Conservation (phyloP, 352 stramenopile genomes). For the Halophytophthora batemanensis region DNA sequence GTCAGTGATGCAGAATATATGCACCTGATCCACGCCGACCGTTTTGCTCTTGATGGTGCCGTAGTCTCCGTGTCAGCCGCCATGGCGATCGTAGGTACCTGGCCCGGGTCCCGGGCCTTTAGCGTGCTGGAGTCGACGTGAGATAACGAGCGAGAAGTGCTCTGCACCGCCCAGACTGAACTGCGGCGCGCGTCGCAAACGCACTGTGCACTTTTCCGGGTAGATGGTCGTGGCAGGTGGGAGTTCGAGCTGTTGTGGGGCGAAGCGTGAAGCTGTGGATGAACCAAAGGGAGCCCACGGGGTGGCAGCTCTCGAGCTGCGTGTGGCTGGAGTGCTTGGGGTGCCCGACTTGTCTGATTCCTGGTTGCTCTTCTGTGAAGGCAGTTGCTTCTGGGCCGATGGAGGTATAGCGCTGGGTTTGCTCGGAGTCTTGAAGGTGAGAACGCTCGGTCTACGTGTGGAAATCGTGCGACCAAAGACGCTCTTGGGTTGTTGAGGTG, state of each 20-base stretch:
- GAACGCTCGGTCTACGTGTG: conserved; percentile 3
- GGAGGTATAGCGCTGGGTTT: neutral
- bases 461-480: conserved; percentile 21
- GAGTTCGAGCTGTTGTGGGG: neutral
- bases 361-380: conserved; percentile 2
- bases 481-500: conserved; percentile 22
- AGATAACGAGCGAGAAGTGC: conserved; percentile 36
- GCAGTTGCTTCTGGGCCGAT: neutral
- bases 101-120: conserved; percentile 26
- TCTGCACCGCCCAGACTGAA: conserved; percentile 28
- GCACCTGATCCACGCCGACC: neutral
- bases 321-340: conserved; percentile 3
- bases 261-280: conserved; percentile 31
- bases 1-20: neutral
- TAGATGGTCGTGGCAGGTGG: conserved; percentile 12
- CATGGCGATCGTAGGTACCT: conserved; percentile 35
- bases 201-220: conserved; percentile 22
- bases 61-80: conserved; percentile 14
- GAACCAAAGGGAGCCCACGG: conserved; percentile 26
- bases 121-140: conserved; percentile 21
- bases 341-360: conserved; percentile 2
- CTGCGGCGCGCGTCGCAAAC: conserved; percentile 16
- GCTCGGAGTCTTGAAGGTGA: neutral
- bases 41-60: neutral
- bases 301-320: neutral